Evolutionary conservation across 371 early-diverging fungal genomes (phyloP), one percentile per base, ranked within the genome.

Genomic region (Gilbertella persicaria): DNA sequence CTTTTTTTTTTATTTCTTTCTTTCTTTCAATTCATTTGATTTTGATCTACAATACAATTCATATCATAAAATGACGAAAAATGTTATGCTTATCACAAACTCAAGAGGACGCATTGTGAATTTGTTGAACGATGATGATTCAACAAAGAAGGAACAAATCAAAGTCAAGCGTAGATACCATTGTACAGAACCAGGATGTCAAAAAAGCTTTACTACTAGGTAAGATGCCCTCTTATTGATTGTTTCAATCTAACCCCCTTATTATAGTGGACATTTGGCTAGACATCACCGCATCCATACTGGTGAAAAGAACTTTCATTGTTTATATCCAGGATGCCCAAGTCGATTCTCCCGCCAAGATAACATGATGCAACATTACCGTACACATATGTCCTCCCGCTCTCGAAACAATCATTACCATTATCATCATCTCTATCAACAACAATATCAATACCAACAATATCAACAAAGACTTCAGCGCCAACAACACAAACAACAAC

Each of bases 271-370:
- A 2, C 90, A 94, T 72, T 73, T 96, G 49, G 89, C 91, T 36
- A 78, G 95, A 38, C 94, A 95, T 67, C 82, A 88, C 65, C 77
- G 91, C 36, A 92, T 93, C 42, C 95, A 93, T 62, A 93, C 94
- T 0, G 93, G 92, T 33, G 94, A 94, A 64, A 92, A 88, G 66
- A 93, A 93, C 33, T 94, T 86, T 61, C 69, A 78, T 30, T 95
- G 96, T 60, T 64, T 87, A 16, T 74, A 84, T 62, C 80, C 84
- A 4, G 82, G 80, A 0, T 95, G 96, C 60, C 69, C 81, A 19
- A 89, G 89, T 51, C 74, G 79, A 26, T 94, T 95, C 70, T 89
- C 91, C 23, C 79, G 96, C 43, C 88, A 89, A 58, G 93, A 91
- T 64, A 89, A 91, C 52, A 92, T 91, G 90, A 87, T 89, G 86